Conservation (phyloP, 495 filamentous ascomycete genomes). For the Staphylotrichum tortipilum region DNA sequence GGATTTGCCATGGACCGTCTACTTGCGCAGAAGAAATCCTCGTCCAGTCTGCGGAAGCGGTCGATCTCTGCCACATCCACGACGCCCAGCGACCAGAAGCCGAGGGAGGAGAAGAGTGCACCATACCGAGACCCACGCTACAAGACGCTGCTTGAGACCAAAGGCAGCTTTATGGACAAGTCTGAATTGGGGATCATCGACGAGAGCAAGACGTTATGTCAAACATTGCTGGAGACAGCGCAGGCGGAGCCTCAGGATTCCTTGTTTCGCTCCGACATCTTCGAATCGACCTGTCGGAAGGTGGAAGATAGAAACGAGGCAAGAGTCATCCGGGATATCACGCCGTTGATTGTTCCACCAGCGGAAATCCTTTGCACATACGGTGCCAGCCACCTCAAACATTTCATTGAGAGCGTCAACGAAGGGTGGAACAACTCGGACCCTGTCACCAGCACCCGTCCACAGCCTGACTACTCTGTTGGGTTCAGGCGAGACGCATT, state of each 20-base stretch:
- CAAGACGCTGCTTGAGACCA: neutral
- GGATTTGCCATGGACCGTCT: neutral
- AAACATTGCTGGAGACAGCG: neutral
- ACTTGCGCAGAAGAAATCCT: neutral
- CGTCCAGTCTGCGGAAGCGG: neutral
- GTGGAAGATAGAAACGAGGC: neutral
- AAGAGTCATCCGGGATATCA: neutral
- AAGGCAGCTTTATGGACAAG: neutral
- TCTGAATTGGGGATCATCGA: neutral
- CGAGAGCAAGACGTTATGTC: neutral
- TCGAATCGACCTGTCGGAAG: neutral
- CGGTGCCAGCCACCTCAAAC: neutral
- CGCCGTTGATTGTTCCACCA: slow-evolving; percentile 15
- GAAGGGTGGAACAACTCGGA: neutral
- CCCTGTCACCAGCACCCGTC: neutral
- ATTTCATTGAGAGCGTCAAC: slow-evolving; percentile 11
- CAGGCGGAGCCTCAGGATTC: neutral
- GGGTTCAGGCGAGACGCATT: neutral
- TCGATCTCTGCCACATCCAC: neutral
- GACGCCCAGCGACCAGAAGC: neutral
- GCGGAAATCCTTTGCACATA: neutral
- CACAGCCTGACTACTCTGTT: no score
- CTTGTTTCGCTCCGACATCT: neutral
- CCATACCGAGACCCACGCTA: neutral
- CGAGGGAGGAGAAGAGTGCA: neutral